Conservation (phyloP, 2,329 filamentous ascomycete genomes). For the Thielaviopsis ethacetica region DNA sequence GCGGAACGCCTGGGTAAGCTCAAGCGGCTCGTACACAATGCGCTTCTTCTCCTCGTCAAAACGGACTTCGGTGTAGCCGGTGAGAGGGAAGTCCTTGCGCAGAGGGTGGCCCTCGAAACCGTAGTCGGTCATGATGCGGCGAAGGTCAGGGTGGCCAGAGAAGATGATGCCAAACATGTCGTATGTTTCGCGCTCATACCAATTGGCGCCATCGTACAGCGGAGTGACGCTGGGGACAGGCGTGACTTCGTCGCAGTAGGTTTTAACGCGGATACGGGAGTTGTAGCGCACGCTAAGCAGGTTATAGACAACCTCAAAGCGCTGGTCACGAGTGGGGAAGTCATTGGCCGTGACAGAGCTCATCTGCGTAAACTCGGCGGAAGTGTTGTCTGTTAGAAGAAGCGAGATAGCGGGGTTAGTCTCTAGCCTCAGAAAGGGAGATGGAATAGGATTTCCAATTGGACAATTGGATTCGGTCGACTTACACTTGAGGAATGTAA, state of each 20-base stretch:
- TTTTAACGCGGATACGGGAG: conserved; percentile 92
- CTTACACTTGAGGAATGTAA: conserved; percentile 76
- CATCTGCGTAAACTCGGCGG: conserved; percentile 89
- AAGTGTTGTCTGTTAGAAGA: conserved; percentile 57
- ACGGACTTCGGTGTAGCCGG: conserved; percentile 92
- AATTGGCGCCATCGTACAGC: conserved; percentile 90
- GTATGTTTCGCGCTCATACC: conserved; percentile 97
- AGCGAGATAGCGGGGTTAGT: conserved; percentile 1
- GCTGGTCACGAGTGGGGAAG: conserved; percentile 86
- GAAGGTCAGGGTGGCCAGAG: conserved; percentile 80
- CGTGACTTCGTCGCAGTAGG: conserved; percentile 89
- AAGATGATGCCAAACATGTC: conserved; percentile 98
- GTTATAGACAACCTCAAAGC: conserved; percentile 98
- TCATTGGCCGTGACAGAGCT: conserved; percentile 88
- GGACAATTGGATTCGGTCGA: conserved; percentile 1
- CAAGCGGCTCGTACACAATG: conserved; percentile 92
- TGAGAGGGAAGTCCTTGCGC: conserved; percentile 94
- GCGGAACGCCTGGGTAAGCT: conserved; percentile 94
- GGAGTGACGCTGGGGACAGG: conserved; percentile 77
- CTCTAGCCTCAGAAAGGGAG: not conserved
- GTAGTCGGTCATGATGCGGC: conserved; percentile 98
- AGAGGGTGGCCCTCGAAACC: conserved; percentile 96
- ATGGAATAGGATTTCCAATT: not conserved
- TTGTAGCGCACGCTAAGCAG: conserved; percentile 91
- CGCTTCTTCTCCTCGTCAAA: conserved; percentile 99